Percentiles rank a stretch among this genome's conserved stretches.
These are phyloP conservation scores for Phylloboletellus chloephorus DNA, from an alignment of 1,284 basidiomycete genomes.

Conservation along the genomic window DNA sequence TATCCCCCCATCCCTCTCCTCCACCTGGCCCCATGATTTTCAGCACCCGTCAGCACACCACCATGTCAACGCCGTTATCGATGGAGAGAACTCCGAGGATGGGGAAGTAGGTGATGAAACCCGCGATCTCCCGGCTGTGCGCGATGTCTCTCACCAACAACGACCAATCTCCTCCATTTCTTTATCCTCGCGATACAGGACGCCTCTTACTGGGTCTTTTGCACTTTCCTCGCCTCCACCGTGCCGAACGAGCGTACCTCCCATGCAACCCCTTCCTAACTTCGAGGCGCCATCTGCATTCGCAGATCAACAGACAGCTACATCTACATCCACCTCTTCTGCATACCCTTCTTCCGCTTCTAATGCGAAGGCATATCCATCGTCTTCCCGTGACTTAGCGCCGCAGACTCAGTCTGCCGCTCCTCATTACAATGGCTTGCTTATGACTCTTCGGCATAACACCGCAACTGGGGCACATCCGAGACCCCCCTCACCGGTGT, in stretches of 20 bases:
- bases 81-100: conserved; percentile 29
- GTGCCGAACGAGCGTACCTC: conserved; percentile 34
- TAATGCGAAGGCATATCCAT: conserved; percentile 35
- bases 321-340: conserved; percentile 37
- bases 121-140: conserved; percentile 39
- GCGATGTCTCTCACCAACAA: conserved; percentile 37
- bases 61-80: background rate
- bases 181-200: conserved; percentile 69
- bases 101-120: conserved; percentile 47
- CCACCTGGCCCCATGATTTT: conserved; percentile 11
- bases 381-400: conserved; percentile 38
- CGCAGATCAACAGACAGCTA: conserved; percentile 41
- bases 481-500: conserved; percentile 39
- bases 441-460: conserved; percentile 28
- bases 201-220: conserved; percentile 62
- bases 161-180: conserved; percentile 60
- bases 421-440: conserved; percentile 30
- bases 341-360: conserved; percentile 35
- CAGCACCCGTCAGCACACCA: conserved; percentile 14
- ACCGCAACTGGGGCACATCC: conserved; percentile 28
- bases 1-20: conserved; percentile 19
- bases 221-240: conserved; percentile 48
- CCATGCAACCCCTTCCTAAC: conserved; percentile 60
- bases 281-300: conserved; percentile 73
- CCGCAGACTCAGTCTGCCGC: conserved; percentile 36